A percentile compares a stretch with the other conserved stretches of the same genome.
These are phyloP conservation scores for Rachicladosporium sp. DNA, from an alignment of 2,329 filamentous ascomycete species.

Conservation along the genomic window DNA sequence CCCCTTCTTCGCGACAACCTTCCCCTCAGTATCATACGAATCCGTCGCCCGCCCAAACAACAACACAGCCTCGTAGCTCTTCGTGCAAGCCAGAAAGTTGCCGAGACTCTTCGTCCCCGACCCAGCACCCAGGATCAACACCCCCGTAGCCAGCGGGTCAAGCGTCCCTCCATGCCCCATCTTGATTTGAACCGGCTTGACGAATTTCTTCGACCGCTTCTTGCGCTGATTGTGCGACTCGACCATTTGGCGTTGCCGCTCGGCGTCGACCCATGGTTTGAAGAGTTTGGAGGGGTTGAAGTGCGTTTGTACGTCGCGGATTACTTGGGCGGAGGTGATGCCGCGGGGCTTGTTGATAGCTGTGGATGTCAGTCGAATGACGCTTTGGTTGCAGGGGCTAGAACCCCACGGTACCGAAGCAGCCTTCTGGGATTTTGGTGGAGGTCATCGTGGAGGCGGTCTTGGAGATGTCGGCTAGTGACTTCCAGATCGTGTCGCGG, in stretches of 20 bases:
- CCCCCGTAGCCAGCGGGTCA: slow-evolving; percentile 85
- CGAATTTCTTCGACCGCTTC: slow-evolving; percentile 38
- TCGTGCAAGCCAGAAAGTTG: slow-evolving; percentile 75
- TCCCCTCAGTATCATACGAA: slow-evolving; percentile 78
- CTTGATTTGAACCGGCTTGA: slow-evolving; percentile 62
- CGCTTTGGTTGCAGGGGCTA: slow-evolving; percentile 9
- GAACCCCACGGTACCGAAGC: slow-evolving; percentile 41
- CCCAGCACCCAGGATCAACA: slow-evolving; percentile 79
- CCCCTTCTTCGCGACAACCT: slow-evolving; percentile 60
- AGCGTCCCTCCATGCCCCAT: slow-evolving; percentile 93
- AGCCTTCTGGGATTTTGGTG: slow-evolving; percentile 39
- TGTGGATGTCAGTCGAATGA: slow-evolving; percentile 26
- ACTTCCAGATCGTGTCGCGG: too few species aligned
- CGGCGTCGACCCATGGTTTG: slow-evolving; percentile 58
- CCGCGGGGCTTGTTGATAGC: slow-evolving; percentile 87
- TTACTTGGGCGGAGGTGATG: slow-evolving; percentile 77
- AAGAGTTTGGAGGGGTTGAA: slow-evolving; percentile 77
- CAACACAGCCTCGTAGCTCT: slow-evolving; percentile 81
- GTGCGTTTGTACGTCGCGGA: slow-evolving; percentile 72
- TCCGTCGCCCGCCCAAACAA: slow-evolving; percentile 89
- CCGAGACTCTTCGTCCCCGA: slow-evolving; percentile 73
- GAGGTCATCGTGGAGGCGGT: slow-evolving; percentile 5
- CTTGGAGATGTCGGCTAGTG: slow-evolving; percentile 12
- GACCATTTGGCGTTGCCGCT: slow-evolving; percentile 42
- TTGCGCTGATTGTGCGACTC: slow-evolving; percentile 49